phyloP scores from a whole-genome alignment of 495 filamentous ascomycete genomes.

The Annulohypoxylon maeteangense region DNA sequence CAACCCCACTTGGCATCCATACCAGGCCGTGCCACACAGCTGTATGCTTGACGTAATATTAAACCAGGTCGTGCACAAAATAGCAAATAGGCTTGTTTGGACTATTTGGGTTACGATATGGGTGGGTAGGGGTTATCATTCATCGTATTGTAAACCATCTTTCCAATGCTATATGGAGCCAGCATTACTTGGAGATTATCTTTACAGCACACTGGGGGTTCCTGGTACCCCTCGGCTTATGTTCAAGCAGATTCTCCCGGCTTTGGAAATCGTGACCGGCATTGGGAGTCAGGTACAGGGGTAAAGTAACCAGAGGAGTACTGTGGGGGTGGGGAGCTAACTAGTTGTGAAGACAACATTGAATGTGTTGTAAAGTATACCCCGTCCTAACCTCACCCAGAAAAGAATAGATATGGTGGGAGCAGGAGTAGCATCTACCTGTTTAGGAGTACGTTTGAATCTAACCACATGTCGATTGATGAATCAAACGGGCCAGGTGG shows the following conservation, averaged over 20 bases:
- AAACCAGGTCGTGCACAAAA: conserved; percentile 1
- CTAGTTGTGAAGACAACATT: neutral
- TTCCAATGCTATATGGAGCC: neutral
- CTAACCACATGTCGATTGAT: neutral
- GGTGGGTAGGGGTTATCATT: conserved; percentile 10
- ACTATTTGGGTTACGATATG: conserved; percentile 8
- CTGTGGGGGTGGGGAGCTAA: neutral
- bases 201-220: neutral
- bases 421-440: neutral
- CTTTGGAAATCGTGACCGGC: conserved; percentile 11
- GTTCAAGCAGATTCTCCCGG: neutral
- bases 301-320: neutral
- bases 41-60: neutral
- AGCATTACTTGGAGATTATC: neutral
- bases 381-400: neutral
- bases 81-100: conserved; percentile 12
- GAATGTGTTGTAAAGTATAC: conserved; percentile 1
- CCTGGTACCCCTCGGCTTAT: neutral
- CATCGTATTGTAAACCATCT: neutral
- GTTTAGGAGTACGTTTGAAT: conserved; percentile 3
- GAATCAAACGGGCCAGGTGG: conserved; percentile 6
- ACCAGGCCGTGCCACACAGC: conserved; percentile 5
- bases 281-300: neutral
- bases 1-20: conserved; percentile 1
- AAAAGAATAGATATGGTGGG: neutral